These are phyloP conservation scores for Chlorociboria aeruginascens DNA, from an alignment of 495 filamentous ascomycete species.

Conservation along the genomic window DNA sequence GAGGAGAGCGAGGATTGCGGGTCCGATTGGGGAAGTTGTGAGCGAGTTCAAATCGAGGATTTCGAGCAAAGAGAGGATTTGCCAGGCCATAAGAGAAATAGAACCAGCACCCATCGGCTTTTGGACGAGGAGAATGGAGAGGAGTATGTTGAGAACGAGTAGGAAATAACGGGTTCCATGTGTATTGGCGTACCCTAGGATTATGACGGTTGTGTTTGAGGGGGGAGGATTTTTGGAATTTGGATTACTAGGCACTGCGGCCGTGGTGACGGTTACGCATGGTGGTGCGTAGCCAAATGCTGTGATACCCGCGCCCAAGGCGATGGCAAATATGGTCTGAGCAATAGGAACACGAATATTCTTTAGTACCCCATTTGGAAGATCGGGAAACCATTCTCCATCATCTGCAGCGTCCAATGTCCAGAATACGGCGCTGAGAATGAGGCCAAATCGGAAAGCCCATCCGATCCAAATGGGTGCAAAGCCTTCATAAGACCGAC, in stretches of 20 bases:
- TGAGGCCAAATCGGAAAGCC: conserved; percentile 62
- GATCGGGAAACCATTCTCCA: conserved; percentile 60
- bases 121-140: conserved; percentile 66
- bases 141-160: conserved; percentile 63
- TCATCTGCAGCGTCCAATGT: conserved; percentile 83
- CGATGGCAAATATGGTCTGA: conserved; percentile 55
- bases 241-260: not conserved
- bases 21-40: conserved; percentile 60
- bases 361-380: conserved; percentile 53
- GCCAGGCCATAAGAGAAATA: conserved; percentile 65
- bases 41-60: conserved; percentile 72
- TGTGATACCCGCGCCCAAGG: conserved; percentile 42
- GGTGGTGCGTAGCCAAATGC: conserved; percentile 45
- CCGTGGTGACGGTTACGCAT: conserved; percentile 17
- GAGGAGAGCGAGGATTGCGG: conserved; percentile 70
- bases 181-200: conserved; percentile 84
- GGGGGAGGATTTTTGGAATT: conserved; percentile 14
- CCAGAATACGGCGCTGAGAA: conserved; percentile 78
- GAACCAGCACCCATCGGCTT: conserved; percentile 92
- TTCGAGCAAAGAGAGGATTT: conserved; percentile 79
- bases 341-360: conserved; percentile 62
- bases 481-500: conserved; percentile 74
- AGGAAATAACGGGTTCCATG: conserved; percentile 87
- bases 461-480: conserved; percentile 74
- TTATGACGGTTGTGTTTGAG: conserved; percentile 45